A percentile compares a stretch with the other conserved stretches of the same genome.
Conservation (phyloP, 1,284 basidiomycete genomes). For the Golubevia pallescens region DNA sequence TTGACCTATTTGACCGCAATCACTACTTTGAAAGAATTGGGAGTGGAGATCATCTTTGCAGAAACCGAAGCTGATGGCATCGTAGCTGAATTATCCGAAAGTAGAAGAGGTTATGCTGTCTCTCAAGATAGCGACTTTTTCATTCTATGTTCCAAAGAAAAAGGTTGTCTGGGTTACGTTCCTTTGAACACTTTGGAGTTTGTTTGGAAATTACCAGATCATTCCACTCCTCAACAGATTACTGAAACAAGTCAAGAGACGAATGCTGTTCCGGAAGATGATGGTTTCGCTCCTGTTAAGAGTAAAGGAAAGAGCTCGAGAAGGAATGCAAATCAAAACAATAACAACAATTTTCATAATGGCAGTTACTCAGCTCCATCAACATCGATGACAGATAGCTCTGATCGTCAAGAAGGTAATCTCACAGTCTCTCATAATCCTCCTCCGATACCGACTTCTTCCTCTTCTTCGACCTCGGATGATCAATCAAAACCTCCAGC, state of each 20-base stretch:
- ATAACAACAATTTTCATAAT: neutral
- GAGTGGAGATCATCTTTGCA: conserved; percentile 24
- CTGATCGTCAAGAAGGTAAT: neutral
- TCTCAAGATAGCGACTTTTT: conserved; percentile 51
- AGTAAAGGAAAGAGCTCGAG: conserved; percentile 12
- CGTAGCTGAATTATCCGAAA: conserved; percentile 38
- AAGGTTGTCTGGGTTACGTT: conserved; percentile 31
- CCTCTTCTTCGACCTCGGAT: no score
- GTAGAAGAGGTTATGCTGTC: conserved; percentile 31
- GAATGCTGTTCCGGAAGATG: conserved; percentile 16
- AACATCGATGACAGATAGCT: conserved; percentile 10
- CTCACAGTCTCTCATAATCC: neutral
- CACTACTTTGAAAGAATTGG: conserved; percentile 20
- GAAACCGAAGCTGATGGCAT: conserved; percentile 41
- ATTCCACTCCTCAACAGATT: neutral
- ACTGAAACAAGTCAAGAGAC: neutral
- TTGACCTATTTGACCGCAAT: conserved; percentile 29
- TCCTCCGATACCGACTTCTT: no score
- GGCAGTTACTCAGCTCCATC: neutral
- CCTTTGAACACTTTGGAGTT: conserved; percentile 41
- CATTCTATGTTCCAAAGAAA: conserved; percentile 36
- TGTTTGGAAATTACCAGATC: conserved; percentile 15
- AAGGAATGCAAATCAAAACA: neutral
- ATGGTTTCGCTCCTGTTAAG: conserved; percentile 36
- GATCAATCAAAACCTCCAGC: neutral